Percentiles rank a stretch among this genome's conserved stretches.
phyloP scores from a whole-genome alignment of 2,329 filamentous ascomycete species.

The Thelonectria rubi region DNA sequence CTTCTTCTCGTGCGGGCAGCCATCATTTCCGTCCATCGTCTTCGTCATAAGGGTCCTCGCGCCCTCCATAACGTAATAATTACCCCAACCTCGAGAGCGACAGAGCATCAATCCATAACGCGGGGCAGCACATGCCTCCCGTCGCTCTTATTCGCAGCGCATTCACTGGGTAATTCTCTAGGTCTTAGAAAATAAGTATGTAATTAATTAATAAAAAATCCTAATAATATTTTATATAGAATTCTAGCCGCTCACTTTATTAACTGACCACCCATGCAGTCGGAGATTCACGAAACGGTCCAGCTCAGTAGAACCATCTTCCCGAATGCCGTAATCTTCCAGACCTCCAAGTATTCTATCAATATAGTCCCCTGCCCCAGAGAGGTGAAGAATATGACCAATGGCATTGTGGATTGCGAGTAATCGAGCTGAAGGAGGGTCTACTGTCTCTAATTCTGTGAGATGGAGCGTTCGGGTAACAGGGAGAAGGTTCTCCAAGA shows the following conservation, averaged over 20 bases:
- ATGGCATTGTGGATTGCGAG: constrained; percentile 22
- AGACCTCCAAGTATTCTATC: constrained; percentile 11
- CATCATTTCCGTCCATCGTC: not conserved
- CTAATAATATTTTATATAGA: no score
- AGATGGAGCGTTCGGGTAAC: constrained; percentile 21
- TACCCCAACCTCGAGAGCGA: not conserved
- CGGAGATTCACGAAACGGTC: constrained; percentile 7
- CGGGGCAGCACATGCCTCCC: no score
- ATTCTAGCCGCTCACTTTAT: no score
- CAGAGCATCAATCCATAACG: no score
- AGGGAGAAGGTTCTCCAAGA: no score
- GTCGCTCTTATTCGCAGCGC: no score
- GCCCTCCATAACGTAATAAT: not conserved
- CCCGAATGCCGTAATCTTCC: constrained; percentile 8
- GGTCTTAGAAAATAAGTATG: no score
- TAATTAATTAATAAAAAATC: no score
- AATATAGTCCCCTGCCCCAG: constrained; percentile 19
- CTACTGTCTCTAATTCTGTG: constrained; percentile 15
- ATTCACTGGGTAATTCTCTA: no score
- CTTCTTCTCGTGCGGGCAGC: not conserved
- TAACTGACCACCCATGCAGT: constrained; percentile 8
- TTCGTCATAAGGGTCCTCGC: not conserved
- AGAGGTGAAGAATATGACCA: constrained; percentile 18
- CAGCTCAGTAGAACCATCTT: constrained; percentile 22
- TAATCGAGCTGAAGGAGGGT: constrained; percentile 12